Conservation (phyloP, 495 filamentous ascomycete species). For the Bacidia rubella region DNA sequence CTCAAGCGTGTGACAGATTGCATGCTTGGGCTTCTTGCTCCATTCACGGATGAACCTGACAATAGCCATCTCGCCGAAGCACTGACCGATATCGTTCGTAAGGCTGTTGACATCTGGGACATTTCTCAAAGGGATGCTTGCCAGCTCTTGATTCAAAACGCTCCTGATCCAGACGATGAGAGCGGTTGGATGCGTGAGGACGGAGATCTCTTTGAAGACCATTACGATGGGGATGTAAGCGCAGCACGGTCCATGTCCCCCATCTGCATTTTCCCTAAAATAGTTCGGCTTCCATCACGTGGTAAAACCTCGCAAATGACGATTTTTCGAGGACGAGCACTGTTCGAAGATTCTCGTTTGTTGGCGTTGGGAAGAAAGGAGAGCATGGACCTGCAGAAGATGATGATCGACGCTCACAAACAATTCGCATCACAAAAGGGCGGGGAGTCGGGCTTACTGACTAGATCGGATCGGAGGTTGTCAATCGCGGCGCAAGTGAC, state of each 20-base stretch:
- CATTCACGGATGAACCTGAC: constrained; percentile 2
- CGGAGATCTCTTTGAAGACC: constrained; percentile 1
- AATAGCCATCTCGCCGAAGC: constrained; percentile 2
- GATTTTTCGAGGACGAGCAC: constrained; percentile 3
- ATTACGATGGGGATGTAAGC: constrained; percentile 1
- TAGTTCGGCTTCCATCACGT: constrained; percentile 1
- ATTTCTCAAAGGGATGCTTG: constrained; percentile 2
- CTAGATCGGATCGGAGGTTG: constrained; percentile 2
- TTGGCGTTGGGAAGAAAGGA: constrained; percentile 3
- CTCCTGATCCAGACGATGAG: constrained; percentile 1
- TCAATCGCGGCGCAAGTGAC: constrained; percentile 2
- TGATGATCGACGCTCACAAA: constrained; percentile 2
- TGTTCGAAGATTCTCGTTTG: constrained; percentile 1
- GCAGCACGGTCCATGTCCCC: constrained; percentile 1
- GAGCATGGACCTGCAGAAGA: constrained; percentile 1
- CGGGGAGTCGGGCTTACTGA: constrained; percentile 1
- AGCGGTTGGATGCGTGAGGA: constrained; percentile 1
- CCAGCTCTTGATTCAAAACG: constrained; percentile 2
- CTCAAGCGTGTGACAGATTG: constrained; percentile 2
- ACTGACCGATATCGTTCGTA: constrained; percentile 2
- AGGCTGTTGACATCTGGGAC: constrained; percentile 1
- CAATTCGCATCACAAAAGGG: constrained; percentile 2
- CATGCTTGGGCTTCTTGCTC: constrained; percentile 2
- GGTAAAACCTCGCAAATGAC: background rate
- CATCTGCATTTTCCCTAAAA: constrained; percentile 3